Percentiles rank a stretch among this genome's conserved stretches.
Conservation (phyloP, 2,329 filamentous ascomycete genomes). For the Leptosphaerulina australis region DNA sequence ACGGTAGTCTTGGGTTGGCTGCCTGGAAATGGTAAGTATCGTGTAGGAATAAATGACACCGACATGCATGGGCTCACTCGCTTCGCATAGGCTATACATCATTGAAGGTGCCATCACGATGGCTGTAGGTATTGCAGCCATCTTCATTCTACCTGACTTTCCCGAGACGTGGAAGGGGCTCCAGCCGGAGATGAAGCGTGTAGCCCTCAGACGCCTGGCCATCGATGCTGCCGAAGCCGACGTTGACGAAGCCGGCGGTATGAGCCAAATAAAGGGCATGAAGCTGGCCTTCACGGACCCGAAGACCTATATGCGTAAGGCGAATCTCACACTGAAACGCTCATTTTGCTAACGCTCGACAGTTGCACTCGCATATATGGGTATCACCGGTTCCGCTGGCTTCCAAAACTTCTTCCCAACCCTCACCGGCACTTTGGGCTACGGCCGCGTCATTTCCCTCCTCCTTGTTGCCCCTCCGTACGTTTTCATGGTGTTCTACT, state of each 20-base stretch:
- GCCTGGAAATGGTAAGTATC: slow-evolving; percentile 43
- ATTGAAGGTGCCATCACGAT: slow-evolving; percentile 49
- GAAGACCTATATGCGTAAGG: slow-evolving; percentile 54
- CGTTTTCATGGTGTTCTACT: slow-evolving; percentile 62
- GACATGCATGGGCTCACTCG: background rate
- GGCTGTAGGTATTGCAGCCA: slow-evolving; percentile 39
- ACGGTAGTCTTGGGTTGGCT: slow-evolving; percentile 35
- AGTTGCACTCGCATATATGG: slow-evolving; percentile 56
- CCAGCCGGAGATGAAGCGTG: slow-evolving; percentile 52
- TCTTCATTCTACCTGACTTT: slow-evolving; percentile 49
- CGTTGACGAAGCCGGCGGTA: slow-evolving; percentile 55
- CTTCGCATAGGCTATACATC: slow-evolving; percentile 37
- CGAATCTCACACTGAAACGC: no score
- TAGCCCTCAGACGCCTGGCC: slow-evolving; percentile 56
- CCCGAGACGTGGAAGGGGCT: slow-evolving; percentile 50
- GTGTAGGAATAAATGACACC: background rate
- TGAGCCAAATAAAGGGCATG: slow-evolving; percentile 57
- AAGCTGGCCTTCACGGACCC: slow-evolving; percentile 59
- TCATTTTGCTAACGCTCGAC: background rate
- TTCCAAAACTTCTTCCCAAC: slow-evolving; percentile 65
- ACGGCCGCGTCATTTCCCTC: slow-evolving; percentile 59
- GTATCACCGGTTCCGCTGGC: slow-evolving; percentile 57
- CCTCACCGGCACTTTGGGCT: slow-evolving; percentile 61
- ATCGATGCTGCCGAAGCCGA: slow-evolving; percentile 54
- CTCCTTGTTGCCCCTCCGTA: slow-evolving; percentile 65